Base-by-base conservation (phyloP, 2,329 filamentous ascomycete genomes). In the Acephala macrosclerotiorum region DNA sequence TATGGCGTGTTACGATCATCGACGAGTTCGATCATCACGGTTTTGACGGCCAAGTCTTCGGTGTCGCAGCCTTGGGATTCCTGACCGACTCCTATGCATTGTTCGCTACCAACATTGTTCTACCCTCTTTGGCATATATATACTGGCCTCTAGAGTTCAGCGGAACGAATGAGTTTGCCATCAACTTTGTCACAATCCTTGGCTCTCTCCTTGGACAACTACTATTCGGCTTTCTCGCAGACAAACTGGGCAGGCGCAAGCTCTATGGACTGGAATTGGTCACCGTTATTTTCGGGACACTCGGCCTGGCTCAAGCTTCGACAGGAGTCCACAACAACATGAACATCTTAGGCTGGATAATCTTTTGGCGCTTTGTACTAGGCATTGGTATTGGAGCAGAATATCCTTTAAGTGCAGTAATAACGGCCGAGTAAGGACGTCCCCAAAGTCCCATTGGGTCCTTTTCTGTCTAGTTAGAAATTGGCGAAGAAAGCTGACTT, bases 31-130 rank as follows among this genome's bases (percentile, higher is more conserved):
- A n/a, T n/a, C n/a, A n/a, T n/a, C n/a, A n/a, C n/a, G n/a, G n/a
- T n/a, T n/a, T n/a, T n/a, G n/a, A n/a, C n/a, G n/a, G n/a, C n/a
- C n/a, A n/a, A n/a, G n/a, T n/a, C n/a, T n/a, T n/a, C n/a, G n/a
- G n/a, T n/a, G n/a, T n/a, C n/a, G n/a, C n/a, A n/a, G n/a, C n/a
- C n/a, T n/a, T n/a, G n/a, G n/a, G n/a, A n/a, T n/a, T n/a, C 82
- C 93, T 95, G 76, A 89, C 92, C 59, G 92, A 94, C 77, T 89
- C 91, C 25, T 94, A 94, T 79, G 88, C 86, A 70, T 91, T 93
- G 71, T 96, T 95, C 77, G 90, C 92, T 74, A 91, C 94, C 76
- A 91, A 91, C 75, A 81, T 93, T 57, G 85, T 91, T 59, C 89
- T 88, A 1, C 85, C 83, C 53, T 87, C 94, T 76, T 79, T 94